Evolutionary conservation across 2,329 filamentous ascomycete genomes (phyloP), one percentile per base, ranked within the genome.

Genomic region (Ophiostoma triangulosporum): DNA sequence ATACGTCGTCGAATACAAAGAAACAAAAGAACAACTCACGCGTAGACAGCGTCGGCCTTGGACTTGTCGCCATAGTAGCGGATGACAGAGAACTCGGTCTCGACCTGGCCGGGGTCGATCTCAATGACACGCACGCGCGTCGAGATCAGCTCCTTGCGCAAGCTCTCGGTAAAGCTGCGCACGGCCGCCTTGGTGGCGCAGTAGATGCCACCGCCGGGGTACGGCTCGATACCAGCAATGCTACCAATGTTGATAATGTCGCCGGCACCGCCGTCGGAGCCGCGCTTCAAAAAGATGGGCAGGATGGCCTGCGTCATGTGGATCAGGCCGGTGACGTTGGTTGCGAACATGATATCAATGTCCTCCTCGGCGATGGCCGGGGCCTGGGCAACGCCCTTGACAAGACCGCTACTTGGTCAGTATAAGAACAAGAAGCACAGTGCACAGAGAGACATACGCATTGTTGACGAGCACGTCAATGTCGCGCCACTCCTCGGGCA

Each of bases 241-340:
- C 84, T 89, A 57, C 90, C 90, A 63, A 96, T 71, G 65, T 96
- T 97, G 72, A 98, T 95, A 66, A 98, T 90, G 66, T 97, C 93
- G 62, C 91, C 91, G 43, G 78, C 73, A 54, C 89, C 90, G 56
- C 86, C 84, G 54, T 91, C 76, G 64, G 70, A 79, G 43, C 53
- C 53, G 68, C 77, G 86, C 61, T 78, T 74, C 68, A 88, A 84
- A 75, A 90, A 94, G 65, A 89, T 82, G 51, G 86, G 81, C 17
- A 97, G 69, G 40, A 96, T 75, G 46, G 87, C 87, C 73, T 98
- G 93, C 0, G 93, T 97, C 85, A 97, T 88, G 73, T 91, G 87
- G 73, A 98, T 93, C 32, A 98, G 75, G 27, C 93, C 93, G 2
- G 86, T 93, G 51, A 97, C 90, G 66, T 98, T 98, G 55, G 93